Percentiles rank a stretch among this genome's conserved stretches.
phyloP scores from a whole-genome alignment of 1,284 basidiomycete genomes.

The Apiotrichum sp. region DNA sequence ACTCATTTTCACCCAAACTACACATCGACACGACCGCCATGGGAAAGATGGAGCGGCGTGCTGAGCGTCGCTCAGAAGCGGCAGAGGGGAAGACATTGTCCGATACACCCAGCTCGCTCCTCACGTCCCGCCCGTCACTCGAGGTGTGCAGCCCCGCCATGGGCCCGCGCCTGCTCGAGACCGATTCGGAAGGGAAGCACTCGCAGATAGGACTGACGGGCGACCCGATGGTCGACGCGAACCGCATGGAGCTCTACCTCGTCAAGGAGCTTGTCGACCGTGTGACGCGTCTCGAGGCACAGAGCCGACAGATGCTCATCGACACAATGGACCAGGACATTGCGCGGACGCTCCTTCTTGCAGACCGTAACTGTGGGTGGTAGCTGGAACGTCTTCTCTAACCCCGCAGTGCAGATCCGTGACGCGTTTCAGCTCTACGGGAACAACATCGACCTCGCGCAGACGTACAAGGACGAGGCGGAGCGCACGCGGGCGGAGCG shows the following conservation, averaged over 20 bases:
- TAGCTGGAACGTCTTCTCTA: too few species aligned
- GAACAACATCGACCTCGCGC: slow-evolving; percentile 3
- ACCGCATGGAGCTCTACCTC: slow-evolving; percentile 23
- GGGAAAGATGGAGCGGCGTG: too few species aligned
- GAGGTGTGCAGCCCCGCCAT: not conserved
- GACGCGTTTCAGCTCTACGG: slow-evolving; percentile 25
- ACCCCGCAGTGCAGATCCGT: slow-evolving; percentile 31
- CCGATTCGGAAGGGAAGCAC: not conserved
- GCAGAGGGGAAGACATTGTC: too few species aligned
- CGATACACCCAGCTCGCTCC: too few species aligned
- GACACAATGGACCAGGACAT: slow-evolving; percentile 39
- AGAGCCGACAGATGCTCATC: slow-evolving; percentile 37
- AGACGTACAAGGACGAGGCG: not conserved
- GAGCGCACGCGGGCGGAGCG: not conserved
- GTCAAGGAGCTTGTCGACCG: slow-evolving; percentile 31
- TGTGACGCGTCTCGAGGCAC: slow-evolving; percentile 34
- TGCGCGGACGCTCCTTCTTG: slow-evolving; percentile 34
- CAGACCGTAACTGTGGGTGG: slow-evolving; percentile 39
- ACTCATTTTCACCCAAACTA: too few species aligned
- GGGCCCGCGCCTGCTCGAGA: not conserved
- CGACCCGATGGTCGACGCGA: not conserved
- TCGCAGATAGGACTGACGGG: not conserved
- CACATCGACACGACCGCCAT: too few species aligned
- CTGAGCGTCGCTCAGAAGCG: too few species aligned
- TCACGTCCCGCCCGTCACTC: not conserved